Base-by-base conservation (phyloP, 495 filamentous ascomycete genomes). In the Jackrogersella multiformis region DNA sequence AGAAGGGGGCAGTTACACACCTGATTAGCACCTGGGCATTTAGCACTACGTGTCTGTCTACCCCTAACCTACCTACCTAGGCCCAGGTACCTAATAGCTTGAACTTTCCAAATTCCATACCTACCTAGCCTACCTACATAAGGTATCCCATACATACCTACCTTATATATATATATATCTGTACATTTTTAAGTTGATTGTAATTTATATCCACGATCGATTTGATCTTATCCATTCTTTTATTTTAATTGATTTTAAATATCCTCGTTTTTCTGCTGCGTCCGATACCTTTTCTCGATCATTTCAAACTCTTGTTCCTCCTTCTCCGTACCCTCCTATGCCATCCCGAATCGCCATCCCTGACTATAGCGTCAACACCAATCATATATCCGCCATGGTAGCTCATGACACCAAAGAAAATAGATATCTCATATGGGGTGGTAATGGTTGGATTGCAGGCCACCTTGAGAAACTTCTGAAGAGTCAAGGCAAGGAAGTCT, bases 391-490 rank as follows among this genome's bases (percentile, higher is more conserved):
- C 42, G 64, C 58, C 18, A 74, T 71, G 74, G 66, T 73, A 52
- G 58, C 69, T 7, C 68, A 73, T 59, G 67, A 61, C 34, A 53
- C 56, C 12, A 64, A 69, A 24, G 52, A 61, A 24, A 75, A 73
- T 58, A 80, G 79, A 61, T 88, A 86, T 64, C 74, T 88, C 23
- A 84, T 88, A 57, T 88, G 86, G 86, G 86, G 86, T 32, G 85
- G 84, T 62, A 81, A 81, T 63, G 85, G 86, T 42, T 88, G 86
- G 86, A 81, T 88, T 64, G 86, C 87, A 44, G 82, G 85, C 44
- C 87, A 90, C 63, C 80, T 90, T 46, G 87, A 89, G 77, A 75
- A 74, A n/a, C 75, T 89, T 49, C 76, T 89, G 9, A 84, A 86
- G 73, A 77, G 75, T 53, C 85, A 89, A 72, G 86, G 84, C 69